Evolutionary conservation across 129 eudicot genomes (phyloP).

Genomic region (Cynara cardunculus): DNA sequence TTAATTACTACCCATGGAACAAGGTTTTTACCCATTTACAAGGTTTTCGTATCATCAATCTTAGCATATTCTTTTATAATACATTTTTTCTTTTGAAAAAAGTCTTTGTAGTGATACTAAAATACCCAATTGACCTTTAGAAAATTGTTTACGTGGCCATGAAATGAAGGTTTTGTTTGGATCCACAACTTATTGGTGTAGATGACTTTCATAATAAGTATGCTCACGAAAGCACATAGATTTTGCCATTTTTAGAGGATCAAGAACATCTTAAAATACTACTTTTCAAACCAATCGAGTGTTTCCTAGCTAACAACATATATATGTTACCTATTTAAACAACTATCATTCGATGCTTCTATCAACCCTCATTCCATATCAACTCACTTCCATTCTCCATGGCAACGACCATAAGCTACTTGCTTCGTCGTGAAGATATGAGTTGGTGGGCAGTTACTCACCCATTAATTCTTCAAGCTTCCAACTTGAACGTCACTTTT

Average conservation of each 20-base stretch:
- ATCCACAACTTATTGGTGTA: constrained; percentile 12
- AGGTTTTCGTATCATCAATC: too few relatives aligned
- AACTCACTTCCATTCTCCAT: constrained; percentile 8
- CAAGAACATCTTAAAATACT: neutral
- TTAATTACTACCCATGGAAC: too few relatives aligned
- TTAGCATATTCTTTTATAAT: too few relatives aligned
- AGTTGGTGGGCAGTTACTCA: constrained; percentile 32
- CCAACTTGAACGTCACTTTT: constrained; percentile 10
- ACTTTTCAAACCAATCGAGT: constrained; percentile 4
- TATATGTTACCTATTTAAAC: constrained; percentile 43
- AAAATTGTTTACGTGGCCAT: constrained; percentile 25
- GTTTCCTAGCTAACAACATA: constrained; percentile 37
- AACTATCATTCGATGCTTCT: constrained; percentile 6
- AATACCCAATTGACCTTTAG: neutral
- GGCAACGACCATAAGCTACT: constrained; percentile 5
- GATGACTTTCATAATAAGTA: constrained; percentile 4
- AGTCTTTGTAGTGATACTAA: neutral
- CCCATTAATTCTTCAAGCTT: constrained; percentile 27
- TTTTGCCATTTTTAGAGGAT: constrained; percentile 21
- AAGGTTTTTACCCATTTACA: too few relatives aligned
- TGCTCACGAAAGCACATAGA: constrained; percentile 23
- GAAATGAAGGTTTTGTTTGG: constrained; percentile 28
- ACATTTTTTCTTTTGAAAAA: too few relatives aligned
- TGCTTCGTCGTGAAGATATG: constrained; percentile 15
- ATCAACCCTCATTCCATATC: neutral